phyloP scores from a whole-genome alignment of 179 eudicot species.

The Patellifolia procumbens region DNA sequence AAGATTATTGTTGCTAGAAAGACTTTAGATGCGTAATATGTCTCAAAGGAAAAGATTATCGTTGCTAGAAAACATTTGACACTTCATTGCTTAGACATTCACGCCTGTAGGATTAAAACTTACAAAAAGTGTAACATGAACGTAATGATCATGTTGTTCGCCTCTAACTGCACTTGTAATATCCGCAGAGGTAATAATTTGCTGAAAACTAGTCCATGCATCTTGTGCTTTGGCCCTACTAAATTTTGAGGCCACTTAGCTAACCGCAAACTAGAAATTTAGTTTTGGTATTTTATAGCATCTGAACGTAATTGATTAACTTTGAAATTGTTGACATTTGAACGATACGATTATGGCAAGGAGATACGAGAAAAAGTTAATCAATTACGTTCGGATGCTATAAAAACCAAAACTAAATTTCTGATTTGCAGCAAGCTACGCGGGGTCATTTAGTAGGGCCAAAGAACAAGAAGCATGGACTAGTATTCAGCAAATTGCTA shows the following conservation, averaged over 20 bases:
- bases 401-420: not conserved
- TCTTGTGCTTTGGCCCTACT: not conserved
- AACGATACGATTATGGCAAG: too few species aligned
- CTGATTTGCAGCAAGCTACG: not conserved
- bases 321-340: too few species aligned
- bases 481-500: not conserved
- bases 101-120: not conserved
- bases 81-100: not conserved
- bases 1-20: not conserved
- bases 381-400: not conserved
- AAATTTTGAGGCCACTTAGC: not conserved
- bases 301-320: not conserved
- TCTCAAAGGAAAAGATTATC: not conserved
- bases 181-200: not conserved
- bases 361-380: not conserved
- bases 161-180: not conserved
- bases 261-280: not conserved
- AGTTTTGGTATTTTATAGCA: not conserved
- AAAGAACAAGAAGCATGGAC: not conserved
- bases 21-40: not conserved
- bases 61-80: not conserved
- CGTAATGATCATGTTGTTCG: not conserved
- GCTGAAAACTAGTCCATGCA: not conserved
- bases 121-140: not conserved
- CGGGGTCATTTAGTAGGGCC: not conserved